These are phyloP conservation scores for Coemansia sp. DNA, from an alignment of 192 early-diverging fungal genomes.

Conservation along the genomic window DNA sequence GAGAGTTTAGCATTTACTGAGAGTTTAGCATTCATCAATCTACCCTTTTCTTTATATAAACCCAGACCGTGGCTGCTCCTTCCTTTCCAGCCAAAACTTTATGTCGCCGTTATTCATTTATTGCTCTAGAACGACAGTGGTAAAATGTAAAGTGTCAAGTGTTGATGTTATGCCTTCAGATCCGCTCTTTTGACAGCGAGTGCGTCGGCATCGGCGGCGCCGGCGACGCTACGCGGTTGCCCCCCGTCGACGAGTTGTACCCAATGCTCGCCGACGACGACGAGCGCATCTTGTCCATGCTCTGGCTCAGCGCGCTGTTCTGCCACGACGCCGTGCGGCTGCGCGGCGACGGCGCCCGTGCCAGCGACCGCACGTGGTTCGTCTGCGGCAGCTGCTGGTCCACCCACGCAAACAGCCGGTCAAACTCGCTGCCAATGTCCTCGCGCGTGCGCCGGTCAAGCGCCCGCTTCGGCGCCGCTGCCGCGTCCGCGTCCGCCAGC, in stretches of 20 bases:
- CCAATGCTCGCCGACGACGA: slow-evolving; percentile 41
- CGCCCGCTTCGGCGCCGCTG: not conserved
- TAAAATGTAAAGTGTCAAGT: not conserved
- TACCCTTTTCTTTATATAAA: too few species aligned
- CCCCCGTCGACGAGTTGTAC: slow-evolving; percentile 28
- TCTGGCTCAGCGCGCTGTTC: not conserved
- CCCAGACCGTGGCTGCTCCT: too few species aligned
- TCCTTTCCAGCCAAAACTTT: too few species aligned
- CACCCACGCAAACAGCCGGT: slow-evolving; percentile 53
- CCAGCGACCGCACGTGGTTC: slow-evolving; percentile 32
- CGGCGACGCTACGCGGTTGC: slow-evolving; percentile 42
- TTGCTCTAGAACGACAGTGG: not conserved
- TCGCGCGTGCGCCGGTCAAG: slow-evolving; percentile 49
- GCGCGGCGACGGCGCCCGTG: slow-evolving; percentile 37
- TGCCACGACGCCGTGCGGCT: slow-evolving; percentile 46
- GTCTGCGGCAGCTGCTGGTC: slow-evolving; percentile 46
- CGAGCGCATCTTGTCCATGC: slow-evolving; percentile 31
- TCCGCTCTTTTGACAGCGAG: not conserved
- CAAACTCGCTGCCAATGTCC: slow-evolving; percentile 56
- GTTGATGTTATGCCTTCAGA: too few species aligned
- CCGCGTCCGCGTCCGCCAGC: slow-evolving; percentile 3
- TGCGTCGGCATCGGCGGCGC: slow-evolving; percentile 35
- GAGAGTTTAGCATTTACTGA: too few species aligned
- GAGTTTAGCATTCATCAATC: too few species aligned
- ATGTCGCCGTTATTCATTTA: too few species aligned